Evolutionary conservation across 192 early-diverging fungal species (phyloP), one percentile per base, ranked within the genome.

Genomic region (Coemansia sp.): DNA sequence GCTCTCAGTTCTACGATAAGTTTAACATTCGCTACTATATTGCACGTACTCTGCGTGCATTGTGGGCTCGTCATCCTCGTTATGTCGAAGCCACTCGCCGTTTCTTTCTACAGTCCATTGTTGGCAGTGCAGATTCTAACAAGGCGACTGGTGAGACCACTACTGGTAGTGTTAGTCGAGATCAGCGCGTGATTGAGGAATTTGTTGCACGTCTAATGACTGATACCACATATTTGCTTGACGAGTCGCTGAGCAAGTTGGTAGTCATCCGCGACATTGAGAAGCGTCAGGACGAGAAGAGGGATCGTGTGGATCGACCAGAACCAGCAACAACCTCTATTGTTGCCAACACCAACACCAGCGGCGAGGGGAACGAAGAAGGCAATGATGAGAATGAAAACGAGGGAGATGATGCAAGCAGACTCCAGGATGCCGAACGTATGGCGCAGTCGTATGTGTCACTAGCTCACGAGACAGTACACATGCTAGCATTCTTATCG

Each of bases 11-110:
- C 68, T 99, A 96, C 70, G 97, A 99, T 76, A 99, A 99, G 78
- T 97, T 98, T 82, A 97, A 93, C 76, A 95, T 95, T 66, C 89
- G 97, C 31, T 97, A 97, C 85, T 90, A 97, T 66, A 95, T 99
- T 59, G 90, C 90, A 7, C 93, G 95, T 65, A 91, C 95, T 8
- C 86, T 98, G 70, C 94, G 94, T 6, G 67, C 71, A 10, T 59
- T 82, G 65, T 82, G 80, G 80, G 67, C 80, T 0, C 71, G 72
- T 7, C 64, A 62, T 10, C 64, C 50, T n/a, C 36, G 67, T 29
- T 72, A 82, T 21, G 80, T 78, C 0, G 59, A 59, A 4, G 75
- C 72, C 1, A 82, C 80, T 10, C 61, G 63, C 6, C 39, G 25
- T 20, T 82, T 82, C 51, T 82, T 82, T 24, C 22, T 69, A 71